Evolutionary conservation across 495 filamentous ascomycete species (phyloP).

Genomic region (Tuber borchii): DNA sequence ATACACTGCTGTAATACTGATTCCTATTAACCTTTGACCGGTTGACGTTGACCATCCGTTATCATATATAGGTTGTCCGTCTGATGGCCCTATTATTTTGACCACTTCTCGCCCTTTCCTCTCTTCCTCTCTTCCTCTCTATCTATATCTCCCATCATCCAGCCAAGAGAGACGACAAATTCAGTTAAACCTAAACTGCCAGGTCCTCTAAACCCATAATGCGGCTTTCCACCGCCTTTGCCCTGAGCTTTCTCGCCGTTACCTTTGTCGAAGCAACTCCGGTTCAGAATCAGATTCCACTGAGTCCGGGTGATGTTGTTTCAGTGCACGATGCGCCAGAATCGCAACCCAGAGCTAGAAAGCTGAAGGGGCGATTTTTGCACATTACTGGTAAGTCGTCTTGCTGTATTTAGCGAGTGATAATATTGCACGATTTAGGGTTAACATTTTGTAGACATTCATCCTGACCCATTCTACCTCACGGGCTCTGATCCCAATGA

Average conservation of each 20-base stretch:
- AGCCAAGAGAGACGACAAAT: conserved; percentile 9
- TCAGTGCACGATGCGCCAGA: conserved; percentile 17
- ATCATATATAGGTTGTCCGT: conserved; percentile 12
- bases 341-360: conserved; percentile 34
- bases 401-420: background rate
- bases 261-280: conserved; percentile 16
- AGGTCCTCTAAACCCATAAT: conserved; percentile 17
- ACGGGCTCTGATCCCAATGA: conserved; percentile 61
- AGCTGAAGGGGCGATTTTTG: conserved; percentile 74
- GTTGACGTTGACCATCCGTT: conserved; percentile 17
- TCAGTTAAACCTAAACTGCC: conserved; percentile 24
- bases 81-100: conserved; percentile 26
- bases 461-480: conserved; percentile 82
- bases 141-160: conserved; percentile 13
- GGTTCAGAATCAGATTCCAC: conserved; percentile 19
- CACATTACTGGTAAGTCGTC: conserved; percentile 79
- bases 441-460: conserved; percentile 59
- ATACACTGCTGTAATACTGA: conserved; percentile 33
- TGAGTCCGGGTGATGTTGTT: conserved; percentile 18
- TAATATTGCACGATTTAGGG: background rate
- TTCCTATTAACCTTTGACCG: conserved; percentile 26
- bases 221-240: conserved; percentile 23
- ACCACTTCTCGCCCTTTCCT: conserved; percentile 19
- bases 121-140: conserved; percentile 8
- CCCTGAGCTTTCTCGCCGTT: conserved; percentile 19